A percentile compares a stretch with the other conserved stretches of the same genome.
Evolutionary conservation across 805 yeast species (phyloP).

Genomic region (Tetrapisispora arboricola): DNA sequence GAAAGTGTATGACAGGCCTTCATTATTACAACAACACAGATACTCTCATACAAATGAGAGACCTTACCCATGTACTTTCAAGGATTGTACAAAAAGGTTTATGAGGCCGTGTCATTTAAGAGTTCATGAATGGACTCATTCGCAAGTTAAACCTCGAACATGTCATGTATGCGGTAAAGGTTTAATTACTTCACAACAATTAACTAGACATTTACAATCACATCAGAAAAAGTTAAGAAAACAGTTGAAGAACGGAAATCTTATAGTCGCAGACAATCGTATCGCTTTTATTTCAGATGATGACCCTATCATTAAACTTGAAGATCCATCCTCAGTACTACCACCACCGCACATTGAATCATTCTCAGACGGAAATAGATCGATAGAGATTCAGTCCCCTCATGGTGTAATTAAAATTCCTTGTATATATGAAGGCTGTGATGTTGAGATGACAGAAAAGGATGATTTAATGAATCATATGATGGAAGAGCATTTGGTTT

Average conservation of each 20-base stretch:
- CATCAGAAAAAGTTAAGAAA: conserved; percentile 33
- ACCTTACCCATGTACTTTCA: conserved; percentile 54
- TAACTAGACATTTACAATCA: conserved; percentile 49
- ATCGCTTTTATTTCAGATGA: background rate
- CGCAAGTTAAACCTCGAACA: conserved; percentile 42
- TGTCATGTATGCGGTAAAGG: conserved; percentile 53
- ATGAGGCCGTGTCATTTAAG: conserved; percentile 69
- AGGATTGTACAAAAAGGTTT: conserved; percentile 53
- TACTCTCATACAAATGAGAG: conserved; percentile 72
- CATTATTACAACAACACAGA: conserved; percentile 54
- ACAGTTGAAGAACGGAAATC: background rate
- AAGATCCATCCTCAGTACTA: background rate
- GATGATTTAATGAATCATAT: conserved; percentile 14
- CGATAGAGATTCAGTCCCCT: background rate
- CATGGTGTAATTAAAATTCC: conserved; percentile 2
- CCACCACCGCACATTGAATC: background rate
- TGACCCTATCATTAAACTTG: background rate
- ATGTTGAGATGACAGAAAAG: conserved; percentile 1
- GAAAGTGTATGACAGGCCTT: conserved; percentile 47
- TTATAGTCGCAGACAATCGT: background rate
- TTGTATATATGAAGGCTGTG: conserved; percentile 15
- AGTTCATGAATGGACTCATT: conserved; percentile 68
- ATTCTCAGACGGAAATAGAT: background rate
- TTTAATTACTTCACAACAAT: conserved; percentile 47
- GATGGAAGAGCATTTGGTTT: conserved; percentile 11